Evolutionary conservation across 805 yeast species (phyloP).

Genomic region (Maudiozyma serrabonitensis): DNA sequence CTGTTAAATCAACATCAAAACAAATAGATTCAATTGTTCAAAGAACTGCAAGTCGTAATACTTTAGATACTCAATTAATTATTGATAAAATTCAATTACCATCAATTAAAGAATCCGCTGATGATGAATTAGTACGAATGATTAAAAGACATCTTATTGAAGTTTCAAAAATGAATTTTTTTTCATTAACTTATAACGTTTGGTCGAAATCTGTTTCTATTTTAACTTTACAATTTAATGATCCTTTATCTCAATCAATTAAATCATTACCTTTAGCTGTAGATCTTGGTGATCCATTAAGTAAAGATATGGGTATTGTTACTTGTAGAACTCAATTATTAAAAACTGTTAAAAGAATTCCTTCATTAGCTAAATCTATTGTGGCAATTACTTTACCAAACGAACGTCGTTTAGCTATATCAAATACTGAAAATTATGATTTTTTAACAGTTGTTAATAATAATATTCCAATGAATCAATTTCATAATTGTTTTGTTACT

Average conservation of each 20-base stretch:
- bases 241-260: neutral
- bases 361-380: conserved; percentile 5
- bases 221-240: conserved; percentile 11
- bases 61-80: conserved; percentile 7
- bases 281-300: neutral
- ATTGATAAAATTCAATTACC: neutral
- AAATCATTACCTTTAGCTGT: conserved; percentile 9
- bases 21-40: conserved; percentile 8
- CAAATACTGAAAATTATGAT: neutral
- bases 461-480: neutral
- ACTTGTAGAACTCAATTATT: conserved; percentile 8
- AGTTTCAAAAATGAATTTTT: conserved; percentile 8
- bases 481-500: conserved; percentile 10
- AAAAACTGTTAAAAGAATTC: conserved; percentile 1
- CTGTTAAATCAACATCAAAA: conserved; percentile 1
- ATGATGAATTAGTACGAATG: neutral
- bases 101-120: neutral
- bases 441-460: too few relatives aligned
- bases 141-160: conserved; percentile 6
- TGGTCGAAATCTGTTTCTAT: conserved; percentile 5
- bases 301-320: neutral
- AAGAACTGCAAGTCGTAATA: conserved; percentile 9
- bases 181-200: conserved; percentile 6
- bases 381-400: conserved; percentile 11
- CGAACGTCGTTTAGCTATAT: neutral